These are phyloP conservation scores for Lentinula boryana DNA, from an alignment of 768 basidiomycete genomes.

Conservation along the genomic window DNA sequence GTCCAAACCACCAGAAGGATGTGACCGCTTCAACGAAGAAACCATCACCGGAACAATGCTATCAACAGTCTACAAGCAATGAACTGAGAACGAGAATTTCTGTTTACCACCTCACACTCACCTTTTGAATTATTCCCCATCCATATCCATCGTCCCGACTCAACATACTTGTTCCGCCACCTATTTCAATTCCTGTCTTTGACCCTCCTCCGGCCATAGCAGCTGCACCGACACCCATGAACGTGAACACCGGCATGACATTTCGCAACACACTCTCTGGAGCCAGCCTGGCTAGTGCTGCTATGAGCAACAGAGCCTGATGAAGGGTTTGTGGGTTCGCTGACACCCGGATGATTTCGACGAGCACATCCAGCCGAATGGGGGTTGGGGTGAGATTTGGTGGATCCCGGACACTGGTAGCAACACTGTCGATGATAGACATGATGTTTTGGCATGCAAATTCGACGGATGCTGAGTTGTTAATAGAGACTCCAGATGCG, in stretches of 20 bases:
- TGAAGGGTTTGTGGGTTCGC: conserved; percentile 94
- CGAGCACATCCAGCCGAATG: conserved; percentile 77
- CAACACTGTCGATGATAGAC: not conserved
- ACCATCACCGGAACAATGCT: conserved; percentile 93
- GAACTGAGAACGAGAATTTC: too few relatives aligned
- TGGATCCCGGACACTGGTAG: conserved; percentile 32
- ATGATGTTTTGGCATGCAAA: conserved; percentile 3
- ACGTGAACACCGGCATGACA: conserved; percentile 97
- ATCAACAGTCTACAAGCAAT: conserved; percentile 67
- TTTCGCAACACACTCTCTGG: conserved; percentile 92
- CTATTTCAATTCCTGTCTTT: not conserved
- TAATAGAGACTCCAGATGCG: conserved; percentile 17
- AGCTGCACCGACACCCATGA: conserved; percentile 61
- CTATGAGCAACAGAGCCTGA: conserved; percentile 84
- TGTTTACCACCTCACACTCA: conserved; percentile 20
- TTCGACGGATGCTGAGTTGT: not conserved
- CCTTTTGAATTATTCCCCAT: conserved; percentile 92
- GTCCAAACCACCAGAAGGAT: conserved; percentile 42
- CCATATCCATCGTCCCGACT: conserved; percentile 80
- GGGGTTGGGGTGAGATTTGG: conserved; percentile 48
- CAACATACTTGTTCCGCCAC: not conserved
- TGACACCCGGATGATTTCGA: conserved; percentile 83
- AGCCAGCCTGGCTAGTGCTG: conserved; percentile 73
- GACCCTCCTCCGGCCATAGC: not conserved
- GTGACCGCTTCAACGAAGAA: conserved; percentile 59